Evolutionary conservation across 331 rosid genomes (phyloP).

Genomic region (Quercus phellos): DNA sequence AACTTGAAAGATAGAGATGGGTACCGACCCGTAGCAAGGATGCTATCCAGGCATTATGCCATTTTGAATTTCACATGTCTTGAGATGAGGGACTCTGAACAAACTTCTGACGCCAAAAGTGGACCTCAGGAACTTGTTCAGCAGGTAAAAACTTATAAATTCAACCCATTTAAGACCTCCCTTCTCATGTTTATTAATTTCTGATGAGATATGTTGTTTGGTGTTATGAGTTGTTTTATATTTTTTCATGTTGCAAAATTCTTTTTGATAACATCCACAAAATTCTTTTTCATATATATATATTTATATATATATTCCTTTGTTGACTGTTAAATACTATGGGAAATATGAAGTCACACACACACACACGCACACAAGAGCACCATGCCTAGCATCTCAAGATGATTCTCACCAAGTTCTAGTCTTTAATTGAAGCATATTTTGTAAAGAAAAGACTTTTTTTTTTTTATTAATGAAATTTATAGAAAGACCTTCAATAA

Average conservation of each 20-base stretch:
- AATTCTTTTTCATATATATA: not conserved
- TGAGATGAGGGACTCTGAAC: conserved; percentile 85
- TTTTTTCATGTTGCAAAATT: not conserved
- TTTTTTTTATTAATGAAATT: not conserved
- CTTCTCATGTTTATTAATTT: not conserved
- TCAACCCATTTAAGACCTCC: not conserved
- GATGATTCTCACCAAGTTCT: not conserved
- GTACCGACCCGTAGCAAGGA: conserved; percentile 71
- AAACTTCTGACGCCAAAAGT: conserved; percentile 53
- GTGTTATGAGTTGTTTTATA: not conserved
- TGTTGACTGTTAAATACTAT: not conserved
- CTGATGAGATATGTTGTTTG: not conserved
- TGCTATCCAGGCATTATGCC: conserved; percentile 63
- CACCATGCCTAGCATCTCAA: not conserved
- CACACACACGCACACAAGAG: too few species aligned
- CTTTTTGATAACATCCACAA: not conserved
- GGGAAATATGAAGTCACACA: not conserved
- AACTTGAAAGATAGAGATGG: conserved; percentile 74
- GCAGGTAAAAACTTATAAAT: conserved; percentile 45
- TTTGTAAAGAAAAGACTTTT: not conserved
- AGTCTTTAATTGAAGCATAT: not conserved
- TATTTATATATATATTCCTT: not conserved
- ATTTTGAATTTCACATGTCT: conserved; percentile 77
- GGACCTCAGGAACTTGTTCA: conserved; percentile 79
- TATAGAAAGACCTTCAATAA: not conserved